These are phyloP conservation scores for Leccinum incarnatum DNA, from an alignment of 768 basidiomycete genomes.

Conservation along the genomic window DNA sequence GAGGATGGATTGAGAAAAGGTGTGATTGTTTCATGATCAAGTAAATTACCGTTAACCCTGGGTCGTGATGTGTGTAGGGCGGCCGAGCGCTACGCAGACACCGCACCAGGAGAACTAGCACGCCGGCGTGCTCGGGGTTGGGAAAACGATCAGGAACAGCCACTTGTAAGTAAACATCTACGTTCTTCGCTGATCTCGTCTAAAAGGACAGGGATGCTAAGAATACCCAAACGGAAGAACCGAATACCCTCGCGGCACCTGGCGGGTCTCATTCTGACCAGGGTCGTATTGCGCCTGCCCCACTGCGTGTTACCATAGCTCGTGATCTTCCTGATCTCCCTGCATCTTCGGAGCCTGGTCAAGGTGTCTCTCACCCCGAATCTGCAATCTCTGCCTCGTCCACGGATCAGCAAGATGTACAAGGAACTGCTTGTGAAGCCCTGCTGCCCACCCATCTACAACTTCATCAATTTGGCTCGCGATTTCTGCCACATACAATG, in stretches of 20 bases:
- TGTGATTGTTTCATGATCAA: constrained; percentile 24
- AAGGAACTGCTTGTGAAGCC: constrained; percentile 44
- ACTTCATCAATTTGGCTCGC: constrained; percentile 78
- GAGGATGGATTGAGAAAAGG: constrained; percentile 88
- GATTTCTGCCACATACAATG: constrained; percentile 79
- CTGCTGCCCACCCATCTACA: constrained; percentile 63
- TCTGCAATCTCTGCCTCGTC: constrained; percentile 14
- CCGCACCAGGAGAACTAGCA: constrained; percentile 54
- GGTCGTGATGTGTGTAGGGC: constrained; percentile 47
- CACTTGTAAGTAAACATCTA: constrained; percentile 14
- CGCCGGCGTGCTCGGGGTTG: constrained; percentile 68
- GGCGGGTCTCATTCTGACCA: constrained; percentile 9
- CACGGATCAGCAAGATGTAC: constrained; percentile 35
- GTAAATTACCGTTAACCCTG: not conserved
- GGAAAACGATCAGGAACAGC: constrained; percentile 44
- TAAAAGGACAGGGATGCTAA: constrained; percentile 8
- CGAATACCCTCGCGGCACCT: not conserved
- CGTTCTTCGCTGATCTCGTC: not conserved
- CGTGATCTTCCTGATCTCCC: constrained; percentile 31
- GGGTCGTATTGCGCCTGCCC: constrained; percentile 9
- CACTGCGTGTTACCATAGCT: constrained; percentile 47
- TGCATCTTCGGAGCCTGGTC: constrained; percentile 6
- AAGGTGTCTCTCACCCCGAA: constrained; percentile 2
- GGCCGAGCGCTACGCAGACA: constrained; percentile 74
- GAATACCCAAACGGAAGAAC: constrained; percentile 15